Evolutionary conservation across 768 basidiomycete genomes (phyloP), one percentile per base, ranked within the genome.

Genomic region (Kwoniella dejecticola): DNA sequence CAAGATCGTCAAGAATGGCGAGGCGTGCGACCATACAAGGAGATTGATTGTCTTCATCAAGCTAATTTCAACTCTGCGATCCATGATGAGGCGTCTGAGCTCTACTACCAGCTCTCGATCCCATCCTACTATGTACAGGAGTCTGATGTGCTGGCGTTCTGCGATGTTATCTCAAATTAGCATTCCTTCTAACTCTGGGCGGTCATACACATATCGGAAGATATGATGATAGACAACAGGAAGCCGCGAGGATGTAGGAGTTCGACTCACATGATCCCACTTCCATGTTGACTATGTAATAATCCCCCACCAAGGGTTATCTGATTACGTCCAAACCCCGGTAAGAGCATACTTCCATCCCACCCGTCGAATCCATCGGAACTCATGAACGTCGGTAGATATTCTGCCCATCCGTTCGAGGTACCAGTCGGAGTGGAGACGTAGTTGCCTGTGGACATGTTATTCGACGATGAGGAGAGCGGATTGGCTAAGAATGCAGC

Each of bases 181-280:
- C 19, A 8, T 24, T 27, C n/a, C 26, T n/a, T n/a, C n/a, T n/a
- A n/a, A n/a, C n/a, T n/a, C n/a, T n/a, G n/a, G n/a, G n/a, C n/a
- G n/a, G n/a, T n/a, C n/a, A n/a, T n/a, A n/a, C n/a, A n/a, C n/a
- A n/a, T n/a, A n/a, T n/a, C n/a, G n/a, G n/a, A n/a, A n/a, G n/a
- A n/a, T n/a, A n/a, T n/a, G n/a, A n/a, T n/a, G n/a, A n/a, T n/a
- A n/a, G n/a, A n/a, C n/a, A n/a, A n/a, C n/a, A n/a, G n/a, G n/a
- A n/a, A n/a, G n/a, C n/a, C n/a, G n/a, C n/a, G n/a, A n/a, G n/a
- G n/a, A n/a, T n/a, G n/a, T n/a, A n/a, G 27, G 30, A 57, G 12
- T n/a, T n/a, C 0, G 23, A 70, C 74, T 73, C 66, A 76, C 74
- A 76, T 73, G 44, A 76, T 69, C 4, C 74, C 74, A 64, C 71